A percentile compares a stretch with the other conserved stretches of the same genome.
Conservation (phyloP, 768 basidiomycete genomes). For the Naganishia onofrii region DNA sequence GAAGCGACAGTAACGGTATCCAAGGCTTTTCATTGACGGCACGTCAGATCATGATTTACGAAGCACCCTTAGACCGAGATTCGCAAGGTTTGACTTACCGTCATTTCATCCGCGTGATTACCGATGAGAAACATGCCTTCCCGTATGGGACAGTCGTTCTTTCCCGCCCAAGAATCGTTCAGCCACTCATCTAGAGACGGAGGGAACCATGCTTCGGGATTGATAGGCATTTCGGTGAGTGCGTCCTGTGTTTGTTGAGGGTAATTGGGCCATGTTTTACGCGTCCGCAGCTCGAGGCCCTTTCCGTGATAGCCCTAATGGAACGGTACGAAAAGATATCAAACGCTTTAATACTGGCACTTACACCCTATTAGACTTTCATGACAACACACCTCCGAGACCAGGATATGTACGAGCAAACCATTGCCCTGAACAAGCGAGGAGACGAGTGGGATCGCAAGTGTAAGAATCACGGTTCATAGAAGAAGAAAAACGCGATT, state of each 20-base stretch:
- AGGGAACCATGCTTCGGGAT: slow-evolving; percentile 58
- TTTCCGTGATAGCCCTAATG: slow-evolving; percentile 68
- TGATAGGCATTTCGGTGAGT: slow-evolving; percentile 68
- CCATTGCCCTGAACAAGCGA: slow-evolving; percentile 71
- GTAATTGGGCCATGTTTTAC: slow-evolving; percentile 80
- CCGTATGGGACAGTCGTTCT: slow-evolving; percentile 49
- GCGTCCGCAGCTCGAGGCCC: slow-evolving; percentile 81
- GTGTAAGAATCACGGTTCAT: too few relatives aligned
- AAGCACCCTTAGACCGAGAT: neutral
- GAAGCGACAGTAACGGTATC: slow-evolving; percentile 75
- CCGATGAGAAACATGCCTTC: slow-evolving; percentile 75
- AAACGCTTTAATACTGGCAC: neutral
- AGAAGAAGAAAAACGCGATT: too few relatives aligned
- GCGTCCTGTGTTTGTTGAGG: slow-evolving; percentile 62
- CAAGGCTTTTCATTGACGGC: slow-evolving; percentile 61
- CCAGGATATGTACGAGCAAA: slow-evolving; percentile 80
- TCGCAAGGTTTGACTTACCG: slow-evolving; percentile 49
- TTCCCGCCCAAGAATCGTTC: slow-evolving; percentile 36
- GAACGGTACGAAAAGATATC: neutral
- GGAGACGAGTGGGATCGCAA: neutral
- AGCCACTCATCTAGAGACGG: slow-evolving; percentile 43
- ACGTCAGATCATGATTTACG: neutral
- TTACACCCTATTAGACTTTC: neutral
- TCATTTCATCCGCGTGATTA: slow-evolving; percentile 94
- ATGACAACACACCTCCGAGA: slow-evolving; percentile 57